These are phyloP conservation scores for Auricularia heimuer DNA, from an alignment of 768 basidiomycete species.

Conservation along the genomic window DNA sequence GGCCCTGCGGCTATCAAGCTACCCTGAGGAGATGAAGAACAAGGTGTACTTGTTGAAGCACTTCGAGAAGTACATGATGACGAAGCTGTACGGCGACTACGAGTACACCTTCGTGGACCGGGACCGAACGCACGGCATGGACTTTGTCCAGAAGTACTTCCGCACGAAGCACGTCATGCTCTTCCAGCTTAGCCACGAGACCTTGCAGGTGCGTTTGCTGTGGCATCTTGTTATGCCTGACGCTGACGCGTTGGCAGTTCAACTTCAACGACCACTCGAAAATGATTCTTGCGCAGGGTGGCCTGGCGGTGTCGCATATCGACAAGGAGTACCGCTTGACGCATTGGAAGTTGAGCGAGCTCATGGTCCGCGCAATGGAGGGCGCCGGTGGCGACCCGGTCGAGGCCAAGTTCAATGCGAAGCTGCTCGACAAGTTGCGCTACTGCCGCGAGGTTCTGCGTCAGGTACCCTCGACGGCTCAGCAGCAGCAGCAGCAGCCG, in stretches of 20 bases:
- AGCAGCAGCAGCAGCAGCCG: not conserved
- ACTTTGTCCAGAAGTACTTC: conserved; percentile 90
- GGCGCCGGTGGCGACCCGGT: conserved; percentile 36
- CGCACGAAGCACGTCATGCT: conserved; percentile 96
- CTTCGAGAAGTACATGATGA: conserved; percentile 93
- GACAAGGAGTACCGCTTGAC: conserved; percentile 79
- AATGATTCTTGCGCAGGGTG: conserved; percentile 75
- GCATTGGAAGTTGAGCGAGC: conserved; percentile 57
- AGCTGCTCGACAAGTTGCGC: conserved; percentile 68
- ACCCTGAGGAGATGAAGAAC: conserved; percentile 75
- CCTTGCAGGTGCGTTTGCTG: conserved; percentile 65
- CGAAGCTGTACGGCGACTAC: conserved; percentile 75
- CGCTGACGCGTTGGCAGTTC: conserved; percentile 46
- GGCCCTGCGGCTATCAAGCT: conserved; percentile 55
- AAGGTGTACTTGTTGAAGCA: conserved; percentile 91
- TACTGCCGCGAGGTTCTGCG: conserved; percentile 77
- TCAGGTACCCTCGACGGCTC: not conserved
- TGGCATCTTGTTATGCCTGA: conserved; percentile 6
- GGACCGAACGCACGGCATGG: conserved; percentile 71
- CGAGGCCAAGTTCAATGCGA: conserved; percentile 49
- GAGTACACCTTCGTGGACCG: conserved; percentile 70
- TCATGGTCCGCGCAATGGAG: conserved; percentile 49
- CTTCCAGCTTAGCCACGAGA: conserved; percentile 92
- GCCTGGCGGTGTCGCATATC: conserved; percentile 76
- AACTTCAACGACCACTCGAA: conserved; percentile 99